These are phyloP conservation scores for Skeletonema tropicum DNA, from an alignment of 108 stramenopile genomes.

Conservation along the genomic window DNA sequence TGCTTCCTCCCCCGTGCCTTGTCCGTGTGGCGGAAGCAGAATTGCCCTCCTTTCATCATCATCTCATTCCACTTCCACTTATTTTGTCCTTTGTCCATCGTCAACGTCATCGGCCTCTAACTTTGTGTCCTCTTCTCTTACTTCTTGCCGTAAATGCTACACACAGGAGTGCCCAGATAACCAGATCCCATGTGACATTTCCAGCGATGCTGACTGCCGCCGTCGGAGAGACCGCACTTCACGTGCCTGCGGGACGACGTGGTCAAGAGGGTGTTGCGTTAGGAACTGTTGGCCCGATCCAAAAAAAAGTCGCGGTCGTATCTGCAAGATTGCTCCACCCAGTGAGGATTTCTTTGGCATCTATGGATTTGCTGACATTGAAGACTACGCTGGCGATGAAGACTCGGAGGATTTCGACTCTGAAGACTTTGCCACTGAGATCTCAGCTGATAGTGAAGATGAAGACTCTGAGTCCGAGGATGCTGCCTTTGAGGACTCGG, in stretches of 20 bases:
- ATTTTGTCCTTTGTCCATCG: too few relatives aligned
- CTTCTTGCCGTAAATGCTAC: neutral
- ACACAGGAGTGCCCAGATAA: neutral
- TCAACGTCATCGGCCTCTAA: neutral
- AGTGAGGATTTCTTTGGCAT: neutral
- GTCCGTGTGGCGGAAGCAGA: too few relatives aligned
- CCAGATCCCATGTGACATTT: neutral
- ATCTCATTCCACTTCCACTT: too few relatives aligned
- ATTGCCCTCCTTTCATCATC: neutral
- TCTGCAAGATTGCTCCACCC: neutral
- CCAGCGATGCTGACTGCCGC: neutral
- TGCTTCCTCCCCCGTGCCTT: neutral
- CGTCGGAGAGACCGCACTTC: neutral
- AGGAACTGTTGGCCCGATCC: neutral
- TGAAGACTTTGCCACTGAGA: neutral
- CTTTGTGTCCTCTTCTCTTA: neutral
- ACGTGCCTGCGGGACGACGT: neutral
- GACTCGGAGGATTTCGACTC: neutral
- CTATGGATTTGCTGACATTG: neutral
- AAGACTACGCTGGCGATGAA: neutral
- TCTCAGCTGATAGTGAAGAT: too few relatives aligned
- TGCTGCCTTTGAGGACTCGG: neutral
- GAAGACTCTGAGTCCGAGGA: too few relatives aligned
- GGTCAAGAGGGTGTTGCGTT: neutral
- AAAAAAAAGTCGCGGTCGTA: neutral